Base-by-base conservation (phyloP, 1,139 yeast species). In the Magnusiomyces paraingens region DNA sequence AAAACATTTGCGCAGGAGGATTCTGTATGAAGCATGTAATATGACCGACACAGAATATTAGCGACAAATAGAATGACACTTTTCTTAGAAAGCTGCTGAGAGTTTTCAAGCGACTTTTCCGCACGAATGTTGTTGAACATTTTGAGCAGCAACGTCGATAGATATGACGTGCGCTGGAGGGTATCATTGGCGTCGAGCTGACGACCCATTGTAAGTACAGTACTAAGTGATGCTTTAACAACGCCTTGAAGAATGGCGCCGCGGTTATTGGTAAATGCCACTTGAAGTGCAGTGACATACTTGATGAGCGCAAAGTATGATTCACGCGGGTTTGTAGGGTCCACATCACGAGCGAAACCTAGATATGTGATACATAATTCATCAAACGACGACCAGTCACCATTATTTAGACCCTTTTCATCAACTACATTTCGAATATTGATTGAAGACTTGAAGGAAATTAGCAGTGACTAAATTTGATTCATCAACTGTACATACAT, bases 1-100 rank as follows among this genome's bases (percentile, higher is more conserved):
- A 86, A 85, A 48, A 87, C 86, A 63, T 85, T 86, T 36, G 86
- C 81, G 66, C 94, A 86, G 12, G 85, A 72, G 53, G 83, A 72
- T 2, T 91, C 89, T 50, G 82, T 83, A 48, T 75, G 79, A 42
- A 85, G 75, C 52, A 71, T 73, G 66, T 83, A 84, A 66, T 87
- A 87, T 1, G 82, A 71, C 57, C 78, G 74, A 66, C 93, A 86
- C 46, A 86, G 69, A 52, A 75, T 72, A 26, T 76, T 76, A 2
- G 87, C 84, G 12, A 84, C 73, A 58, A 74, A 78, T 42, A 85
- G 64, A 39, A 86, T 72, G 29, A 84, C 72, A 14, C 76, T 69
- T 51, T 78, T 78, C 60, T 84, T 83, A 47, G 66, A 55, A 20
- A 60, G 52, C 14, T 52, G 48, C 6, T 54, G 47, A 18, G 56